Base-by-base conservation (phyloP, 306 rosid species). In the Prunus mira region DNA sequence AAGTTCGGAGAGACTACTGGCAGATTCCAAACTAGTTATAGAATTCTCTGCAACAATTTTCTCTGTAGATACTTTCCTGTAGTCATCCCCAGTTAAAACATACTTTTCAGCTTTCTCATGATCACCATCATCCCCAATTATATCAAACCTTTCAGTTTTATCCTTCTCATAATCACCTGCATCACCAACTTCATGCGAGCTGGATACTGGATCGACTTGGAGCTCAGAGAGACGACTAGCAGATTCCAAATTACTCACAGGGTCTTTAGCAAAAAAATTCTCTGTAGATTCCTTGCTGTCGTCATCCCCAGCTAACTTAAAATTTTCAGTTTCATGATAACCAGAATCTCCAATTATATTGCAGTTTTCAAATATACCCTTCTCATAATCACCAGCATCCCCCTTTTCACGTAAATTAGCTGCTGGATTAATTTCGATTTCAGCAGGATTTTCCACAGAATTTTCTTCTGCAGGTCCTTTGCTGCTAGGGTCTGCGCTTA, bases 401-500 rank as follows among this genome's bases (percentile, higher is more conserved):
- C 63, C 65, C 5, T 54, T 72, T 72, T 28, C 64, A 2, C 0
- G 57, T 64, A 72, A 65, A 38, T 65, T n/a, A 52, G 70, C 57
- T 60, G 67, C 46, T 4, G 30, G 67, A 50, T 8, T n/a, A 79
- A 72, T 41, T 25, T 54, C 52, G 20, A 17, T 7, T 6, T 71
- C 77, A 51, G 41, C 51, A 43, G 17, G 14, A 71, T 5, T 38
- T 28, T 3, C 38, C 41, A 55, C 18, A 73, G 20, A 2, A 54
- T 38, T 79, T 63, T 66, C 84, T 82, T 79, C 83, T 15, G 47
- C 64, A 45, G 76, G 79, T 80, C 73, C 86, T 63, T 76, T 75
- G 64, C 12, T 65, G n/a, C 65, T 51, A 45, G 68, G 34, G 46
- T 77, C 85, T 66, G 72, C 73, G 32, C 75, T 58, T 38, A 67